These are phyloP conservation scores for Penstemon davidsonii DNA, from an alignment of 257 asterid species.

Conservation along the genomic window DNA sequence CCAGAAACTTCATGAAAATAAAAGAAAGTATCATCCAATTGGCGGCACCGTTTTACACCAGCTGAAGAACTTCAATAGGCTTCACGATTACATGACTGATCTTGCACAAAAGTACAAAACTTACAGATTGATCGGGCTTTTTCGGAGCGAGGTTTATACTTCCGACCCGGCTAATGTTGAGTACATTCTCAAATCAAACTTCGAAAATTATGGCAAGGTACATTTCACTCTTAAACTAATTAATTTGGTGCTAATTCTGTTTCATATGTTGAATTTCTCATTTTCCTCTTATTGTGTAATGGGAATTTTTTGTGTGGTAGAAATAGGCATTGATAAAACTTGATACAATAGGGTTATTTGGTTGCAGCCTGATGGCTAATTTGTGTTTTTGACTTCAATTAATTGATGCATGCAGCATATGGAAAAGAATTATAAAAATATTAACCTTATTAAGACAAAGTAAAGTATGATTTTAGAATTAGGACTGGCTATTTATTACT, in stretches of 20 bases:
- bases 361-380: no score
- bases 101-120: constrained; percentile 53
- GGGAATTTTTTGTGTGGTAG: not conserved
- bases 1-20: constrained; percentile 28
- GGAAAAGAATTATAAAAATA: no score
- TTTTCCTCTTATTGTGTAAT: not conserved
- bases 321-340: not conserved
- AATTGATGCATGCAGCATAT: no score
- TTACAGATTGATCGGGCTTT: constrained; percentile 57
- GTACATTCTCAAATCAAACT: constrained; percentile 63
- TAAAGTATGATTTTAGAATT: no score
- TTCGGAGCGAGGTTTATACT: constrained; percentile 56
- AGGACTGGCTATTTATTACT: no score
- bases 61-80: constrained; percentile 51
- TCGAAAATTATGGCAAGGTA: constrained; percentile 70
- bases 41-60: constrained; percentile 59
- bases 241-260: not conserved
- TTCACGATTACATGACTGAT: constrained; percentile 72
- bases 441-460: no score
- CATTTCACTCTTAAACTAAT: not conserved
- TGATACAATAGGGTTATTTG: no score
- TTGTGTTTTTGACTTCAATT: no score
- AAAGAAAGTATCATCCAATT: constrained; percentile 56
- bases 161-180: constrained; percentile 67
- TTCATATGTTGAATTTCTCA: not conserved